A percentile compares a stretch with the other conserved stretches of the same genome.
phyloP scores from a whole-genome alignment of 2,329 filamentous ascomycete genomes.

The Xylariaceae sp. region DNA sequence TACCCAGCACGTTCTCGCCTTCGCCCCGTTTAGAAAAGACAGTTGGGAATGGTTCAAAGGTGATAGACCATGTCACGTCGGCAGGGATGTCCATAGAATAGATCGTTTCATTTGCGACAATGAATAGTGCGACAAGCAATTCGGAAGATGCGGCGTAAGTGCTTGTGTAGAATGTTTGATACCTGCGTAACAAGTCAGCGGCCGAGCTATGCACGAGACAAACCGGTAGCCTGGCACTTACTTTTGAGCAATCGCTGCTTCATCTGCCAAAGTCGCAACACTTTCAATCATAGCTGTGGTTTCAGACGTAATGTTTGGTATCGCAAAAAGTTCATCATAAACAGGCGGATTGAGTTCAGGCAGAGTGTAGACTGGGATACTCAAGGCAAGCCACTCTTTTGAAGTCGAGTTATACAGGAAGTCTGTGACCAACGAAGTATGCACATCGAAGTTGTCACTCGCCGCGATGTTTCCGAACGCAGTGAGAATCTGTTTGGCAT shows the following conservation, averaged over 20 bases:
- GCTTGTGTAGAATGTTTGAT: conserved; percentile 1
- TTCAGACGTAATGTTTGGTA: conserved; percentile 12
- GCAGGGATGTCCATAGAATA: background rate
- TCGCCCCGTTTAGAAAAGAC: conserved; percentile 2
- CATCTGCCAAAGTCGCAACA: conserved; percentile 9
- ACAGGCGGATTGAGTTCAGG: conserved; percentile 6
- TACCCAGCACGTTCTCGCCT: conserved; percentile 5
- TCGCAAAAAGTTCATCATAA: conserved; percentile 10
- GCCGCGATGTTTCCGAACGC: conserved; percentile 15
- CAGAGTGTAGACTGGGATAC: conserved; percentile 15
- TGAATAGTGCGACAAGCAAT: background rate
- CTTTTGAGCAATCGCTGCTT: conserved; percentile 9
- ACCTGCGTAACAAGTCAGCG: background rate
- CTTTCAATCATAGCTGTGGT: conserved; percentile 7
- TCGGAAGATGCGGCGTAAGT: background rate
- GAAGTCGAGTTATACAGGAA: conserved; percentile 10
- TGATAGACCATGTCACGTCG: conserved; percentile 7
- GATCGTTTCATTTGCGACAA: background rate
- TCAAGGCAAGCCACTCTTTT: conserved; percentile 6
- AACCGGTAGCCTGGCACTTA: background rate
- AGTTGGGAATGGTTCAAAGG: conserved; percentile 15
- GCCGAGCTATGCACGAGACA: too few species aligned
- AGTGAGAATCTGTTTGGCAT: conserved; percentile 7
- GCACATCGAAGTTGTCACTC: conserved; percentile 10
- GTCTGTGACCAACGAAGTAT: conserved; percentile 13